phyloP scores from a whole-genome alignment of 179 eudicot species.

The Spergularia azorica region DNA sequence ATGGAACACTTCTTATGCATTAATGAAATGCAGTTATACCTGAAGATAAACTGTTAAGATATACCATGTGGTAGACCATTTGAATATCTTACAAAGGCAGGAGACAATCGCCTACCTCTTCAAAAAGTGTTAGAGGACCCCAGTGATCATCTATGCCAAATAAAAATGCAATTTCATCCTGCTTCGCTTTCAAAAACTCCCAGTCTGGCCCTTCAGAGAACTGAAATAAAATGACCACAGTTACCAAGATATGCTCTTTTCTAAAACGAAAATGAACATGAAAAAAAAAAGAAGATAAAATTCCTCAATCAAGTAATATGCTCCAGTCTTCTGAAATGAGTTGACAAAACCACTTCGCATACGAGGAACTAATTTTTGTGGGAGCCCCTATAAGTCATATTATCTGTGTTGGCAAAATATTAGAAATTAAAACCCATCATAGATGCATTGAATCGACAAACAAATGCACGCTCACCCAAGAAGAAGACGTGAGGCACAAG shows the following conservation, averaged over 20 bases:
- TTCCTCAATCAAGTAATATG: background rate
- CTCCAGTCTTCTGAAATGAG: background rate
- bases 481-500: too few relatives aligned
- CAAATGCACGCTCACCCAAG: too few relatives aligned
- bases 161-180: slow-evolving; percentile 62
- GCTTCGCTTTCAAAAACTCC: slow-evolving; percentile 67
- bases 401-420: background rate
- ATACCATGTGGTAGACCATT: background rate
- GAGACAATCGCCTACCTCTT: slow-evolving; percentile 53
- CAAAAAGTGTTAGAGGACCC: slow-evolving; percentile 79
- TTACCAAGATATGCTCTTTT: background rate
- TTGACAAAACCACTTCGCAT: too few relatives aligned
- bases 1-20: background rate
- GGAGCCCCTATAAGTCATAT: background rate
- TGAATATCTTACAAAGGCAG: background rate
- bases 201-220: slow-evolving; percentile 77
- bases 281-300: too few relatives aligned
- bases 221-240: slow-evolving; percentile 34
- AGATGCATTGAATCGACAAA: too few relatives aligned
- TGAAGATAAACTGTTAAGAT: background rate
- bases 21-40: background rate
- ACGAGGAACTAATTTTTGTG: background rate
- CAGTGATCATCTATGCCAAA: slow-evolving; percentile 88
- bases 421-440: too few relatives aligned
- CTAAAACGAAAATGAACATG: background rate